Evolutionary conservation across 352 stramenopile species (phyloP).

Genomic region (Peronosclerospora sorghi): DNA sequence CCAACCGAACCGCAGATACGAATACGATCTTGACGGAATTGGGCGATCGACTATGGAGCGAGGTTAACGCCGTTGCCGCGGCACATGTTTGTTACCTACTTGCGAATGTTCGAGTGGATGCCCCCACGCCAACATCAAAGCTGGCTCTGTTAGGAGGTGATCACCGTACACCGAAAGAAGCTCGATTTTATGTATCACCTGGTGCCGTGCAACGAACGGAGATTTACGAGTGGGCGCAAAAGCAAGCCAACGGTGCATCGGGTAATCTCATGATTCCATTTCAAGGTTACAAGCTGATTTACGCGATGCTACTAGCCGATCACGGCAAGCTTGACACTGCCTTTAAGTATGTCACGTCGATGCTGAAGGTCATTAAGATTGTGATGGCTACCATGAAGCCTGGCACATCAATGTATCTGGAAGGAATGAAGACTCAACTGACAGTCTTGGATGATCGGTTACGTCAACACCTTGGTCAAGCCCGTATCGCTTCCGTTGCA

Average conservation of each 20-base stretch:
- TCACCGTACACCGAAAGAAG: slow-evolving; percentile 53
- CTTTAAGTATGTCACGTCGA: slow-evolving; percentile 83
- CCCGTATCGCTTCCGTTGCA: slow-evolving; percentile 55
- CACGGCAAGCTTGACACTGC: slow-evolving; percentile 72
- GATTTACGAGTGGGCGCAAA: slow-evolving; percentile 78
- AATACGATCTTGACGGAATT: slow-evolving; percentile 77
- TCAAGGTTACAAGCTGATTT: slow-evolving; percentile 85
- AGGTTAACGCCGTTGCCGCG: slow-evolving; percentile 47
- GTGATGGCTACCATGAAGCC: slow-evolving; percentile 75
- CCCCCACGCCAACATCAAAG: slow-evolving; percentile 60
- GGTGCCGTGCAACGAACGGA: slow-evolving; percentile 72
- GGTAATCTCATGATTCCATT: slow-evolving; percentile 70
- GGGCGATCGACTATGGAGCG: slow-evolving; percentile 72
- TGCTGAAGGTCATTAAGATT: slow-evolving; percentile 64
- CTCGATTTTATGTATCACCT: slow-evolving; percentile 76
- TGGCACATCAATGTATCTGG: slow-evolving; percentile 75
- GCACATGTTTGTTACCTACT: slow-evolving; percentile 79
- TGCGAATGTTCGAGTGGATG: slow-evolving; percentile 56
- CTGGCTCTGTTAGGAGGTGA: slow-evolving; percentile 75
- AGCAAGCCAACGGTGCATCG: slow-evolving; percentile 31
- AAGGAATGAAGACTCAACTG: slow-evolving; percentile 82
- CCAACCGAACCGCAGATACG: slow-evolving; percentile 71
- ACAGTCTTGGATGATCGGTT: slow-evolving; percentile 78
- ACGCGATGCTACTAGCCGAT: slow-evolving; percentile 77
- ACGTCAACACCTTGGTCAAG: slow-evolving; percentile 74